phyloP scores from a whole-genome alignment of 805 yeast species.

The Kodamaea fukazawae region DNA sequence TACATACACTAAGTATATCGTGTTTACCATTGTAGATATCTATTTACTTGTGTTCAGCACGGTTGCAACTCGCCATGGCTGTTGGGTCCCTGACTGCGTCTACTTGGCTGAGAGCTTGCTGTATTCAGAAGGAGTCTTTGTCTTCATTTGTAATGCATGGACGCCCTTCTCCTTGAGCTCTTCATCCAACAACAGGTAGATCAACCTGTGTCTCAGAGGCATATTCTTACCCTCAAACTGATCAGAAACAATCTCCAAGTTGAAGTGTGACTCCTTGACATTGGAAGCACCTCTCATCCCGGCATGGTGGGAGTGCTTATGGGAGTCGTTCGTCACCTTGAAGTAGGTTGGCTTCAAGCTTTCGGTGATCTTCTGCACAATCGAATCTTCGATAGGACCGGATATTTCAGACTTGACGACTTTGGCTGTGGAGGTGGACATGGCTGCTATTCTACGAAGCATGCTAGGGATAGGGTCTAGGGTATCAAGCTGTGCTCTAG shows the following conservation, averaged over 20 bases:
- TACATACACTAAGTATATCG: background rate
- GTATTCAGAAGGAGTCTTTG: conserved; percentile 54
- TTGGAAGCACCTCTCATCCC: conserved; percentile 75
- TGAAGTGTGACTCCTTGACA: conserved; percentile 76
- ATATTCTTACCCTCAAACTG: conserved; percentile 60
- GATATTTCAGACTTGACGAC: conserved; percentile 19
- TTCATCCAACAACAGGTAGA: conserved; percentile 66
- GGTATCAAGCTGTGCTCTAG: too few species aligned
- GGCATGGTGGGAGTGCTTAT: conserved; percentile 83
- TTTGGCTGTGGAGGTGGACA: conserved; percentile 8
- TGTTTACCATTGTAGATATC: conserved; percentile 3
- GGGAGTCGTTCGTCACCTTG: conserved; percentile 73
- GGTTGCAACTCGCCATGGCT: too few species aligned
- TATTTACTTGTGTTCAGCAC: too few species aligned
- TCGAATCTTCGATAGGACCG: conserved; percentile 51
- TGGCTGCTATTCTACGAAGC: conserved; percentile 8
- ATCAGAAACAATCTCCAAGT: conserved; percentile 69
- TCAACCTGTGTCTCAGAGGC: conserved; percentile 75
- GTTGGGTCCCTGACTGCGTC: too few species aligned
- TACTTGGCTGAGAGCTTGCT: too few species aligned
- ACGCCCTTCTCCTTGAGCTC: conserved; percentile 71
- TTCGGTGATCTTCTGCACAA: conserved; percentile 41
- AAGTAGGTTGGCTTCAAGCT: conserved; percentile 46
- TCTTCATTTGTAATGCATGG: conserved; percentile 84
- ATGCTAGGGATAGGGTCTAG: too few species aligned